phyloP scores from a whole-genome alignment of 1,139 yeast genomes.

The Pneumocystis carinii region DNA sequence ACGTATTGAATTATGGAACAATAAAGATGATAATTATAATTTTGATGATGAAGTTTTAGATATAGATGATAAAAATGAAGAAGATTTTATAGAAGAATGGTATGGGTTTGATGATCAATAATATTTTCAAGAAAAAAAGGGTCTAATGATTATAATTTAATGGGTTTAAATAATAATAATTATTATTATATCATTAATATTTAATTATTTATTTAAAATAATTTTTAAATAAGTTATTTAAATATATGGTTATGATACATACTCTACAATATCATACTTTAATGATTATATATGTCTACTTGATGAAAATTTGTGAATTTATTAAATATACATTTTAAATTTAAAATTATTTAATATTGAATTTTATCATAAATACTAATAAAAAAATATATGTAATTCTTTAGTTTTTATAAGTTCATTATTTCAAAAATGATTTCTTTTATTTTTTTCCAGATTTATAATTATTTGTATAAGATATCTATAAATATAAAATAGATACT shows the following conservation, averaged over 20 bases:
- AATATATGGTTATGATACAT: no score
- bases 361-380: background rate
- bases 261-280: no score
- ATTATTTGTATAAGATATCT: no score
- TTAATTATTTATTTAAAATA: background rate
- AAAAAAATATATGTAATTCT: background rate
- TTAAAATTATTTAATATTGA: background rate
- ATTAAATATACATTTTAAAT: background rate
- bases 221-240: background rate
- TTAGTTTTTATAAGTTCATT: background rate
- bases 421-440: background rate
- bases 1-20: slow-evolving; percentile 28
- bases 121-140: background rate
- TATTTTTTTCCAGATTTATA: background rate
- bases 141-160: background rate
- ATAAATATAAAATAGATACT: no score
- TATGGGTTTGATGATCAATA: background rate
- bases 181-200: background rate
- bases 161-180: background rate
- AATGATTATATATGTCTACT: no score
- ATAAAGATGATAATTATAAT: background rate
- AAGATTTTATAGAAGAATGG: background rate
- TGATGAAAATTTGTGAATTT: no score
- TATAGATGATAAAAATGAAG: background rate
- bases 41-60: background rate